phyloP scores from a whole-genome alignment of 306 rosid species.

The Lupinus albus region DNA sequence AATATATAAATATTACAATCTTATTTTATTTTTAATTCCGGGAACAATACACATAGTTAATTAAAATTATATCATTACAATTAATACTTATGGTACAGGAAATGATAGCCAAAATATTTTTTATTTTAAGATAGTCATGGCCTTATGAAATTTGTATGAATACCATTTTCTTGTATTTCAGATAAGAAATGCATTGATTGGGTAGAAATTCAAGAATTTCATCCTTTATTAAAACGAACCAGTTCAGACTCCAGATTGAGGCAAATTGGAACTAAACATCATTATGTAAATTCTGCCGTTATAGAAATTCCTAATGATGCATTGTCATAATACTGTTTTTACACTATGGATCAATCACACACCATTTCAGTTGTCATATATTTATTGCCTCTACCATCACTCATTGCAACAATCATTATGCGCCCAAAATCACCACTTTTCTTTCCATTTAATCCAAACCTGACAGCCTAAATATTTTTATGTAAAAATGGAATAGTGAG shows the following conservation, averaged over 20 bases:
- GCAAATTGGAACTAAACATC: slow-evolving; percentile 23
- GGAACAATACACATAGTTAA: too few relatives aligned
- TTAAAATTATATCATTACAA: too few relatives aligned
- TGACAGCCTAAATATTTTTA: slow-evolving; percentile 68
- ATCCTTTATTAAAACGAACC: slow-evolving; percentile 62
- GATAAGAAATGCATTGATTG: slow-evolving; percentile 28
- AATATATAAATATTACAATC: too few relatives aligned
- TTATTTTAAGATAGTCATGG: slow-evolving; percentile 95
- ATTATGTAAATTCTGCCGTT: slow-evolving; percentile 6
- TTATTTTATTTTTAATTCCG: too few relatives aligned
- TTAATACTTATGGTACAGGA: too few relatives aligned
- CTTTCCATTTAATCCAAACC: slow-evolving; percentile 95
- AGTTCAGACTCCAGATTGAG: slow-evolving; percentile 17
- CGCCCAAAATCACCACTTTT: slow-evolving; percentile 98
- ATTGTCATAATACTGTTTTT: too few relatives aligned
- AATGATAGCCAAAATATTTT: slow-evolving; percentile 87
- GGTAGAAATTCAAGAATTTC: slow-evolving; percentile 71
- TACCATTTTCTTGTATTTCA: slow-evolving; percentile 18
- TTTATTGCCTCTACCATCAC: slow-evolving; percentile 98
- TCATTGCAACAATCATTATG: slow-evolving; percentile 90
- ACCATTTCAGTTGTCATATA: slow-evolving; percentile 84
- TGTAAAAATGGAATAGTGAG: too few relatives aligned
- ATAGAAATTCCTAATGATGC: too few relatives aligned
- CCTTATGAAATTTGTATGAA: slow-evolving; percentile 35
- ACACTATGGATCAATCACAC: too few relatives aligned